Evolutionary conservation across 192 early-diverging fungal species (phyloP).

Genomic region (Diversispora eburnea): DNA sequence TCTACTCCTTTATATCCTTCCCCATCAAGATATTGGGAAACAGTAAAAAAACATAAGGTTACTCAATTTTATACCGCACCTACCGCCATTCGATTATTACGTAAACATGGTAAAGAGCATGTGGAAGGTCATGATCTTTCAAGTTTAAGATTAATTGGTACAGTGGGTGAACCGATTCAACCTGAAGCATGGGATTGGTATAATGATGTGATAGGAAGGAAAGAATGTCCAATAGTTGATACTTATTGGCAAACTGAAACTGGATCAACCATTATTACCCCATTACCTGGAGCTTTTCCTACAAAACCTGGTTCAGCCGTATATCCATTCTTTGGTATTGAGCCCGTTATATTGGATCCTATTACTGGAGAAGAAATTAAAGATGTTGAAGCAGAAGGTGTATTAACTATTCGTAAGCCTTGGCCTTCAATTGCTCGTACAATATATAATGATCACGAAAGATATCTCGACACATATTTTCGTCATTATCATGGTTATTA

Average conservation of each 20-base stretch:
- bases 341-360: slow-evolving; percentile 81
- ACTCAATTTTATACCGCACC: slow-evolving; percentile 99
- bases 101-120: slow-evolving; percentile 76
- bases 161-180: slow-evolving; percentile 97
- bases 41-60: slow-evolving; percentile 85
- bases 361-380: slow-evolving; percentile 76
- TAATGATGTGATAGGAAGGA: slow-evolving; percentile 82
- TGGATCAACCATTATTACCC: slow-evolving; percentile 87
- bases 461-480: slow-evolving; percentile 93
- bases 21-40: slow-evolving; percentile 76
- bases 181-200: slow-evolving; percentile 99
- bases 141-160: slow-evolving; percentile 84
- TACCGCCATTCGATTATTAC: slow-evolving; percentile 94
- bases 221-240: slow-evolving; percentile 90
- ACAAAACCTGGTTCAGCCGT: slow-evolving; percentile 96
- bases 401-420: slow-evolving; percentile 78
- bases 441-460: slow-evolving; percentile 85
- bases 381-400: slow-evolving; percentile 87
- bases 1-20: slow-evolving; percentile 91
- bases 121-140: slow-evolving; percentile 77
- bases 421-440: slow-evolving; percentile 94
- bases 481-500: slow-evolving; percentile 88
- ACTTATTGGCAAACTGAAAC: slow-evolving; percentile 96
- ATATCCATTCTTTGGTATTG: slow-evolving; percentile 95
- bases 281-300: slow-evolving; percentile 81